Evolutionary conservation across 768 basidiomycete genomes (phyloP).

Genomic region (Trametes gibbosa): DNA sequence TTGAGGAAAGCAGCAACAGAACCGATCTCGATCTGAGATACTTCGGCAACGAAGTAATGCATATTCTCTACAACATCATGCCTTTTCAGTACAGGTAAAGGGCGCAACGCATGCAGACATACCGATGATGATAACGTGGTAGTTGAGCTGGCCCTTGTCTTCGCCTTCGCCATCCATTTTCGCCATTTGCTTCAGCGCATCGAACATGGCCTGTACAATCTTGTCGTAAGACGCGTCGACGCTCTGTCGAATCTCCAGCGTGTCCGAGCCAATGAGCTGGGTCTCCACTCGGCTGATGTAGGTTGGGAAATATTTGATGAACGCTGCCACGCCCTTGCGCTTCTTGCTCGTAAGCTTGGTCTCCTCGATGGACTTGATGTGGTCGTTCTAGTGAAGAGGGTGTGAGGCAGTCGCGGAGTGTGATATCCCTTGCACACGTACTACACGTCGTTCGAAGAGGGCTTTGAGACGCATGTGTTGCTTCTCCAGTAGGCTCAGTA

Average conservation of each 20-base stretch:
- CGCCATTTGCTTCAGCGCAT: conserved; percentile 91
- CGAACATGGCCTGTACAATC: conserved; percentile 90
- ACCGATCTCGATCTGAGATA: conserved; percentile 63
- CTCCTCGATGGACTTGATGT: conserved; percentile 84
- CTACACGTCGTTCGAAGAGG: conserved; percentile 75
- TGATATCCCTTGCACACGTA: conserved; percentile 32
- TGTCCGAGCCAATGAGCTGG: conserved; percentile 77
- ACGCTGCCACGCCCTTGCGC: conserved; percentile 87
- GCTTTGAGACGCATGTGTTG: conserved; percentile 76
- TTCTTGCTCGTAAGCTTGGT: conserved; percentile 92
- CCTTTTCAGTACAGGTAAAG: not conserved
- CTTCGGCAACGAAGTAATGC: conserved; percentile 89
- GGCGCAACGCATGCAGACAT: conserved; percentile 27
- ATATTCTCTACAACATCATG: conserved; percentile 72
- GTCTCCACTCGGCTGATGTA: conserved; percentile 83
- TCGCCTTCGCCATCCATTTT: conserved; percentile 92
- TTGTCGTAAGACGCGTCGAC: conserved; percentile 86
- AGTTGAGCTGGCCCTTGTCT: conserved; percentile 96
- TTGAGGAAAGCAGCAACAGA: conserved; percentile 62
- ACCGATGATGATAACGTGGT: conserved; percentile 95
- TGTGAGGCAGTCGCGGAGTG: not conserved
- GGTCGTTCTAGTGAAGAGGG: conserved; percentile 58
- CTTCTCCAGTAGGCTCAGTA: conserved; percentile 71
- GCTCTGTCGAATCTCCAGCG: conserved; percentile 68
- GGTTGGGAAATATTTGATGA: conserved; percentile 88